Evolutionary conservation across 805 yeast genomes (phyloP).

Genomic region (Monosporozyma siamensis): DNA sequence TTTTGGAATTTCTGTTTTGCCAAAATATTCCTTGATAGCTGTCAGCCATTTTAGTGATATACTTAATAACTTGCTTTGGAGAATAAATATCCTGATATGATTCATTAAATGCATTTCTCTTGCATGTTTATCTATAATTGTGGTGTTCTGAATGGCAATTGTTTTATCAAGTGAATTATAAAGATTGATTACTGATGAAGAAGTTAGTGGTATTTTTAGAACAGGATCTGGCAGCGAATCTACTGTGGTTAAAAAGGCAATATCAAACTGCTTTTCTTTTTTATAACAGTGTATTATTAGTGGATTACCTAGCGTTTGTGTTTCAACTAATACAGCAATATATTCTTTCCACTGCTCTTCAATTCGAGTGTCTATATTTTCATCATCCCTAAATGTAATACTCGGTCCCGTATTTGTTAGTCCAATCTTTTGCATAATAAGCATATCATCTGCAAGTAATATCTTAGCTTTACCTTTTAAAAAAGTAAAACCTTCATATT

Average conservation of each 20-base stretch:
- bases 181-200: constrained; percentile 36
- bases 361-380: constrained; percentile 45
- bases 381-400: constrained; percentile 38
- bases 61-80: constrained; percentile 44
- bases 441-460: constrained; percentile 55
- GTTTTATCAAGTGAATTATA: constrained; percentile 67
- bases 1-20: constrained; percentile 35
- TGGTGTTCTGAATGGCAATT: constrained; percentile 29
- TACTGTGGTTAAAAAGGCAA: too few relatives aligned
- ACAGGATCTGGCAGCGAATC: too few relatives aligned
- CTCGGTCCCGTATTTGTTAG: constrained; percentile 15
- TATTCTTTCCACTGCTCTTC: constrained; percentile 75
- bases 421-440: constrained; percentile 48
- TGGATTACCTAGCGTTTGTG: too few relatives aligned
- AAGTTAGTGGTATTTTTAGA: constrained; percentile 27
- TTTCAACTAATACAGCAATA: constrained; percentile 58
- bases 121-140: constrained; percentile 1
- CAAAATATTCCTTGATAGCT: constrained; percentile 42
- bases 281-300: constrained; percentile 56
- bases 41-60: constrained; percentile 57
- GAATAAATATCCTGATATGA: constrained; percentile 35
- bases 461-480: constrained; percentile 44
- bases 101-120: constrained; percentile 8
- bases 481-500: constrained; percentile 5
- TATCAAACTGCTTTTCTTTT: constrained; percentile 5